Evolutionary conservation across 1,139 yeast species (phyloP).

Genomic region (Neolecta irregularis): DNA sequence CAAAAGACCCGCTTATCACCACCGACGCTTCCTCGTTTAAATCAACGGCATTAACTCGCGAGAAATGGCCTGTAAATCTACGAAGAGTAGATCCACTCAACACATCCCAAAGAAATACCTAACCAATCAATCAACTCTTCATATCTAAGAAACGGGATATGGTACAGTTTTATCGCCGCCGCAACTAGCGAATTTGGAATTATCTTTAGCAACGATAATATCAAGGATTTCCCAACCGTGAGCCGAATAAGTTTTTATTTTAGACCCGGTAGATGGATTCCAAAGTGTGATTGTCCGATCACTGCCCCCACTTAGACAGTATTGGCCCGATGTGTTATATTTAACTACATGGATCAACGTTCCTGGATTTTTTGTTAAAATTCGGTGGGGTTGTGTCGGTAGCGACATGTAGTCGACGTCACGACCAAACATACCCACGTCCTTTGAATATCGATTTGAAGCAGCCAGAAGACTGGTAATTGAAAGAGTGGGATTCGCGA

Average conservation of each 20-base stretch:
- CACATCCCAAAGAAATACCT: slow-evolving; percentile 25
- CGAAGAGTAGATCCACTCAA: slow-evolving; percentile 19
- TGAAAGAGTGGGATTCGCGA: no score
- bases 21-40: slow-evolving; percentile 22
- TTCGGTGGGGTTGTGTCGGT: no score
- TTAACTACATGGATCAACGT: slow-evolving; percentile 22
- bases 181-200: slow-evolving; percentile 23
- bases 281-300: slow-evolving; percentile 22
- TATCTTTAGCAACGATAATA: slow-evolving; percentile 21
- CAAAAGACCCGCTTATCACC: slow-evolving; percentile 23
- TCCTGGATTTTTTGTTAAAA: no score
- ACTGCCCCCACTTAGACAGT: slow-evolving; percentile 25
- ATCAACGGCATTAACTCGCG: slow-evolving; percentile 22
- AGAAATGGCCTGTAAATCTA: slow-evolving; percentile 23
- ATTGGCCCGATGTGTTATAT: slow-evolving; percentile 22
- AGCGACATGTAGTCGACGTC: no score
- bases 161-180: slow-evolving; percentile 25
- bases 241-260: slow-evolving; percentile 10
- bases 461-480: no score
- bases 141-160: not conserved
- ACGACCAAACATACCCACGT: no score
- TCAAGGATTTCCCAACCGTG: slow-evolving; percentile 26
- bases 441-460: no score
- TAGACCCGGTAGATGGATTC: slow-evolving; percentile 20
- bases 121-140: not conserved